phyloP scores from a whole-genome alignment of 2,329 filamentous ascomycete species.

The Fusarium sacchari region DNA sequence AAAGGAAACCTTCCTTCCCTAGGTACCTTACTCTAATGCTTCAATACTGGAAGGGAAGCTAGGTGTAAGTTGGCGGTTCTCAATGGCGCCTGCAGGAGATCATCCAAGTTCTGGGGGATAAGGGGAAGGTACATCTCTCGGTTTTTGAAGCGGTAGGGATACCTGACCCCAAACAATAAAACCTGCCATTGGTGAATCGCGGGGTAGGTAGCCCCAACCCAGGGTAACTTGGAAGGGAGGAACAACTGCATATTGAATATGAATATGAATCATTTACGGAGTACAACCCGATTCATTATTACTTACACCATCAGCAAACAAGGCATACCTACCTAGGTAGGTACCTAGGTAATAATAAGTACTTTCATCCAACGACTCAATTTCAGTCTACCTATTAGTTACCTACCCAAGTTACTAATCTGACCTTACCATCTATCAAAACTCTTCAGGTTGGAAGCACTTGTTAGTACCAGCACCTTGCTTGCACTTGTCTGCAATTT shows the following conservation, averaged over 20 bases:
- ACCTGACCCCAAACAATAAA: background rate
- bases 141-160: background rate
- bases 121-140: background rate
- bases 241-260: background rate
- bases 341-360: too few relatives aligned
- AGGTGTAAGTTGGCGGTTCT: background rate
- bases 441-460: background rate
- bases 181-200: conserved; percentile 32
- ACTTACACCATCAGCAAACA: background rate
- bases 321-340: too few relatives aligned
- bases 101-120: background rate
- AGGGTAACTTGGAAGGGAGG: conserved; percentile 17
- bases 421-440: background rate
- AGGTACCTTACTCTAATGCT: background rate
- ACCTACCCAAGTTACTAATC: background rate
- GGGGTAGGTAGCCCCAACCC: conserved; percentile 36
- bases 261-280: background rate
- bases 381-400: background rate
- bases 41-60: background rate
- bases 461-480: background rate
- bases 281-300: background rate
- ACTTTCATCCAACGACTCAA: background rate
- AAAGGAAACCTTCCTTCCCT: background rate
- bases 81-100: background rate
- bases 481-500: background rate